Conservation (phyloP, 148 eudicot genomes). For the Drosera capensis region DNA sequence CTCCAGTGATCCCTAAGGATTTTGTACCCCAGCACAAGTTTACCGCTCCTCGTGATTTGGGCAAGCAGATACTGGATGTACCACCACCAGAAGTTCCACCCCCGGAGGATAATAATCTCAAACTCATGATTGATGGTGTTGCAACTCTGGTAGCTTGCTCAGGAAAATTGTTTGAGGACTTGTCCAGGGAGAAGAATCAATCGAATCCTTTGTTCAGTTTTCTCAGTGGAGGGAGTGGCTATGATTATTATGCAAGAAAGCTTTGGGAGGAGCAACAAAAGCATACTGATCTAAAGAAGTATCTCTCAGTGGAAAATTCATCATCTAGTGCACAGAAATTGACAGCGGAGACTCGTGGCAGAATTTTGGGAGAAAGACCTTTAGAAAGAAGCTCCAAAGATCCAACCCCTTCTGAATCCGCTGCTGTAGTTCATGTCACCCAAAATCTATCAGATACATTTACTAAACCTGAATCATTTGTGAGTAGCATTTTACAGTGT, state of each 20-base stretch:
- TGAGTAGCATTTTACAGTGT: constrained; percentile 27
- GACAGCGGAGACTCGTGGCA: constrained; percentile 88
- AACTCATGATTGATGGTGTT: constrained; percentile 75
- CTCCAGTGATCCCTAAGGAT: constrained; percentile 65
- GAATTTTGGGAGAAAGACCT: constrained; percentile 73
- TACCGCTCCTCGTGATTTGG: constrained; percentile 40
- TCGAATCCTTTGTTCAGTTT: constrained; percentile 72
- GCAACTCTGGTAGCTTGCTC: constrained; percentile 85
- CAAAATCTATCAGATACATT: constrained; percentile 64
- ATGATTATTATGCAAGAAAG: constrained; percentile 67
- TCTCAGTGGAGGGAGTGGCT: constrained; percentile 75
- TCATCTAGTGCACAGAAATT: constrained; percentile 34
- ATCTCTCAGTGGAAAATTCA: constrained; percentile 28
- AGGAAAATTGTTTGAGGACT: constrained; percentile 87
- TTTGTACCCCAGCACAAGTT: constrained; percentile 68
- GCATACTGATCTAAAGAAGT: constrained; percentile 29
- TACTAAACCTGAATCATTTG: constrained; percentile 65
- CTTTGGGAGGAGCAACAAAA: constrained; percentile 90
- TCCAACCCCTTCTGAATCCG: constrained; percentile 15
- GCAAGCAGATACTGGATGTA: constrained; percentile 14
- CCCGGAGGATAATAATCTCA: constrained; percentile 63
- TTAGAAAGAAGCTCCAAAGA: constrained; percentile 46
- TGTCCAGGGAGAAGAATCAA: constrained; percentile 71
- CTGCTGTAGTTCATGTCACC: constrained; percentile 27
- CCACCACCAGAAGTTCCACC: constrained; percentile 66